These are phyloP conservation scores for Akanthomyces uredinophilus DNA, from an alignment of 2,329 filamentous ascomycete genomes.

Conservation along the genomic window DNA sequence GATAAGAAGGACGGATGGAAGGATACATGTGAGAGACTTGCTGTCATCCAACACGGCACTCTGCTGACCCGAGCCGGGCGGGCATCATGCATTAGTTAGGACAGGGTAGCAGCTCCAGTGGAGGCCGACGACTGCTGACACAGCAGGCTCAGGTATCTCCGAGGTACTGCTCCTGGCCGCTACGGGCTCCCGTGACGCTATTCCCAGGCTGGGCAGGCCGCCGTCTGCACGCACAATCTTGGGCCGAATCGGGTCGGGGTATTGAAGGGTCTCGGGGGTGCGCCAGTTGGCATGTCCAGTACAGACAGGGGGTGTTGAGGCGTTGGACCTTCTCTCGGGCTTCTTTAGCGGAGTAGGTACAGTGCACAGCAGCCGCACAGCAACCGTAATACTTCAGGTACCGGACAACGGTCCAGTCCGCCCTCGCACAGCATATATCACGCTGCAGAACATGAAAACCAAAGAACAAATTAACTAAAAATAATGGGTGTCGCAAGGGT, in stretches of 20 bases:
- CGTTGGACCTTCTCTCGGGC: background rate
- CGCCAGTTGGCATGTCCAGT: background rate
- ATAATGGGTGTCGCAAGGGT: background rate
- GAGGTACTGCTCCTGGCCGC: background rate
- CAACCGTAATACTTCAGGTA: background rate
- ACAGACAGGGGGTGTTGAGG: background rate
- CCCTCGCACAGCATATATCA: slow-evolving; percentile 1
- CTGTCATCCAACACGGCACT: background rate
- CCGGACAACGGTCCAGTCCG: background rate
- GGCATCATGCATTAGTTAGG: background rate
- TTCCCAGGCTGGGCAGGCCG: slow-evolving; percentile 3
- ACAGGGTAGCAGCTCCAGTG: background rate
- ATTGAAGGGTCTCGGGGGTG: background rate
- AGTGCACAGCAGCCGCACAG: background rate
- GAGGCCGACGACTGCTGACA: background rate
- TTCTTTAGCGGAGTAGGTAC: background rate
- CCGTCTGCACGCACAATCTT: background rate
- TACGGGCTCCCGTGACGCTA: background rate
- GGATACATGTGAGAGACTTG: background rate
- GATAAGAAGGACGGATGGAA: background rate
- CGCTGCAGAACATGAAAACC: background rate
- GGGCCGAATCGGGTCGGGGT: background rate
- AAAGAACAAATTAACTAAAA: background rate
- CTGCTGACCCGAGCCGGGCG: background rate
- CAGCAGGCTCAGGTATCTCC: background rate